A percentile compares a stretch with the other conserved stretches of the same genome.
These are phyloP conservation scores for Aurantiochytrium sp. DNA, from an alignment of 108 stramenopile species.

Conservation along the genomic window DNA sequence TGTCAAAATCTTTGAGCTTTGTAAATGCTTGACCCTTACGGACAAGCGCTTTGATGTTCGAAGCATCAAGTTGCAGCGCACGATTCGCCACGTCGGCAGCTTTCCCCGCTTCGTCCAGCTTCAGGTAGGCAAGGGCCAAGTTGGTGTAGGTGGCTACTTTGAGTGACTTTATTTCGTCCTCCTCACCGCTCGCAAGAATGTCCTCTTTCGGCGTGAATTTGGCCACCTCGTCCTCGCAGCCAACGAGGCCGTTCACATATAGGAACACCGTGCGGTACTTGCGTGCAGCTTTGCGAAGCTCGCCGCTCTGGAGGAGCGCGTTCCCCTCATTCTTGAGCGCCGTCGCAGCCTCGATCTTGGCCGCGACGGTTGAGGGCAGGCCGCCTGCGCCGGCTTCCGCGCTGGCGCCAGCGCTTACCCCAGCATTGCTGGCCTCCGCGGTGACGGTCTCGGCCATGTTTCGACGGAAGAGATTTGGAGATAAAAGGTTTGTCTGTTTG, in stretches of 20 bases:
- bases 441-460: too few relatives aligned
- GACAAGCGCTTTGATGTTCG: neutral
- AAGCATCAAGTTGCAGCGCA: neutral
- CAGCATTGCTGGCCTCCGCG: too few relatives aligned
- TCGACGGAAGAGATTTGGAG: too few relatives aligned
- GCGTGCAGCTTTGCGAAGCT: neutral
- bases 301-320: neutral
- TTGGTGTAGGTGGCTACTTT: neutral
- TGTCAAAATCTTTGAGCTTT: neutral
- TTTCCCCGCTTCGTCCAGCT: neutral
- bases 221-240: neutral
- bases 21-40: neutral
- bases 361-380: too few relatives aligned
- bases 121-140: neutral
- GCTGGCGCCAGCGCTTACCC: too few relatives aligned
- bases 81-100: neutral
- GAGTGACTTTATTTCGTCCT: neutral
- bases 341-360: constrained; percentile 2
- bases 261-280: neutral
- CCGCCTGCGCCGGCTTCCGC: too few relatives aligned
- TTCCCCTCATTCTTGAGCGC: neutral
- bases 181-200: neutral
- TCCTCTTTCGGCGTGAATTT: neutral
- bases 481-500: too few relatives aligned
- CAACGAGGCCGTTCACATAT: neutral